These are phyloP conservation scores for Geranium brycei DNA, from an alignment of 345 rosid genomes.

Conservation along the genomic window DNA sequence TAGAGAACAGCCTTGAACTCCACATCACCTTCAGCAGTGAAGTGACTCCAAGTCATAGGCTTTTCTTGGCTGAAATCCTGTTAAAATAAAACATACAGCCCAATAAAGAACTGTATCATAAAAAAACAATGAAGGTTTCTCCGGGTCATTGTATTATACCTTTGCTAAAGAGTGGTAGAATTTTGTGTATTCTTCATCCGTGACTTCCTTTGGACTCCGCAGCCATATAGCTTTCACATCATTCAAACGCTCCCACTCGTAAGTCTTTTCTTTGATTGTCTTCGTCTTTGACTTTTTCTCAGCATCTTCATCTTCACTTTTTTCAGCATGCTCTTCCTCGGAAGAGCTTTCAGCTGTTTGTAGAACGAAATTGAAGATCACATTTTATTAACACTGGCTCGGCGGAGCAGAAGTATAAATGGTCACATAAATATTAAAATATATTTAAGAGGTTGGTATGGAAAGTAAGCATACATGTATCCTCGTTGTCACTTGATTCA, in stretches of 20 bases:
- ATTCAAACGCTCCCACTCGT: slow-evolving; percentile 89
- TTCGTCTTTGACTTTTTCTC: slow-evolving; percentile 69
- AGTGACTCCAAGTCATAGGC: slow-evolving; percentile 91
- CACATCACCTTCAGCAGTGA: slow-evolving; percentile 92
- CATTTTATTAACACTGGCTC: too few species aligned
- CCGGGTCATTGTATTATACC: slow-evolving; percentile 24
- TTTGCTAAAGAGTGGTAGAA: slow-evolving; percentile 79
- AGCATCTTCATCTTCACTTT: slow-evolving; percentile 37
- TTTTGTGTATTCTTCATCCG: slow-evolving; percentile 81
- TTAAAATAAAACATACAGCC: neutral
- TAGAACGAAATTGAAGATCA: slow-evolving; percentile 10
- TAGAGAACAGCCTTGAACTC: slow-evolving; percentile 86
- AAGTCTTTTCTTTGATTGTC: slow-evolving; percentile 62
- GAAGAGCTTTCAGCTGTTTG: slow-evolving; percentile 26
- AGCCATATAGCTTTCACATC: slow-evolving; percentile 98
- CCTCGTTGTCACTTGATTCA: slow-evolving; percentile 70
- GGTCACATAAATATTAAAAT: too few species aligned
- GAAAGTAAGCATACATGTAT: slow-evolving; percentile 31
- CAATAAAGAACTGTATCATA: neutral
- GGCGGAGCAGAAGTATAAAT: too few species aligned
- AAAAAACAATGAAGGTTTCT: too few species aligned
- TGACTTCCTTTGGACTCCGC: slow-evolving; percentile 89
- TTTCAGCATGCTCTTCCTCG: slow-evolving; percentile 35
- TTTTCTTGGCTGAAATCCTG: slow-evolving; percentile 84
- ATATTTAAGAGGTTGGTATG: too few species aligned